Percentiles rank a stretch among this genome's conserved stretches.
phyloP scores from a whole-genome alignment of 305 asterid species.

The Andrographis paniculata region DNA sequence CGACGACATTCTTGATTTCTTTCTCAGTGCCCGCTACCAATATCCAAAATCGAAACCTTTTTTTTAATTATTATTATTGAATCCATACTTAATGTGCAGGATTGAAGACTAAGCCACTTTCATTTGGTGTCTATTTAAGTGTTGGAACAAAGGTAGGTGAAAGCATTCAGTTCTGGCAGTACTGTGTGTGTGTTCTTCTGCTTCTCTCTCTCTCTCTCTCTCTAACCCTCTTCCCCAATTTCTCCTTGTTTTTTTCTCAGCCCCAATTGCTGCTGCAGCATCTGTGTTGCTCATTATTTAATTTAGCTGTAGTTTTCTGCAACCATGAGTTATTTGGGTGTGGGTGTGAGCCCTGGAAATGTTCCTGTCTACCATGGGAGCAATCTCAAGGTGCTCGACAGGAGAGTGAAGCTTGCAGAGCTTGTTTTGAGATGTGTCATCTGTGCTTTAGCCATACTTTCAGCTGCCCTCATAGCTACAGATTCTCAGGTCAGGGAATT shows the following conservation, averaged over 20 bases:
- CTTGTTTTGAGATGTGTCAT: conserved; percentile 59
- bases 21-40: too few species aligned
- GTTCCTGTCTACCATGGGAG: conserved; percentile 75
- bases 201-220: too few species aligned
- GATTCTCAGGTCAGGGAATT: conserved; percentile 76
- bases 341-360: conserved; percentile 90
- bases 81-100: too few species aligned
- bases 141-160: conserved; percentile 26
- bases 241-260: background rate
- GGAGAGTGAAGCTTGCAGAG: conserved; percentile 58
- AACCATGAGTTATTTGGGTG: conserved; percentile 70
- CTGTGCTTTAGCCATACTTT: conserved; percentile 53
- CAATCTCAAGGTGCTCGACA: conserved; percentile 59
- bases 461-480: conserved; percentile 67
- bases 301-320: background rate
- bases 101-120: too few species aligned
- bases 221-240: background rate
- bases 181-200: too few species aligned
- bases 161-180: conserved; percentile 18
- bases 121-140: background rate
- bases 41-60: too few species aligned
- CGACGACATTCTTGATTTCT: too few species aligned
- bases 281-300: background rate
- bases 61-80: too few species aligned
- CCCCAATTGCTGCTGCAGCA: background rate